Evolutionary conservation across 169 alveolate species (phyloP).

Genomic region (Eimeria necatrix): DNA sequence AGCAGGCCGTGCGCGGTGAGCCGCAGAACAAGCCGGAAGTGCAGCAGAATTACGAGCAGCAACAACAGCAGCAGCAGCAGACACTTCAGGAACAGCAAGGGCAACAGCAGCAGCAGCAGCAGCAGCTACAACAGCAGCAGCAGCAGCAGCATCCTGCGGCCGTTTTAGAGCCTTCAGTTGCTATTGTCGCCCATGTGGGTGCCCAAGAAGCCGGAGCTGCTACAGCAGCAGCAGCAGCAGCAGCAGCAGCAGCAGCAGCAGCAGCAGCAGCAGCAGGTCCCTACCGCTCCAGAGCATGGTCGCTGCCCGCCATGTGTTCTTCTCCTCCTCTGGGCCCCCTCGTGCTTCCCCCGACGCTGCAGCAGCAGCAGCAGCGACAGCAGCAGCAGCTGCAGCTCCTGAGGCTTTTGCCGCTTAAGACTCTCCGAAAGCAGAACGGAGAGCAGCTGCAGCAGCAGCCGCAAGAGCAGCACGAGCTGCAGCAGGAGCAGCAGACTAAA

Average conservation of each 20-base stretch:
- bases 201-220: background rate
- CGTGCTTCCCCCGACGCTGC: background rate
- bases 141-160: background rate
- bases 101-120: background rate
- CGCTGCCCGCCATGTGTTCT: no score
- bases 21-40: background rate
- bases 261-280: background rate
- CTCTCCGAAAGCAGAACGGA: background rate
- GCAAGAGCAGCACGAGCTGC: background rate
- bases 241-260: background rate
- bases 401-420: background rate
- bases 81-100: background rate
- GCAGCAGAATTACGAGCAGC: background rate
- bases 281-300: no score
- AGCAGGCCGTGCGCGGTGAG: background rate
- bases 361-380: background rate
- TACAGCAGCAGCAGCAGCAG: background rate
- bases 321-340: no score
- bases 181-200: background rate
- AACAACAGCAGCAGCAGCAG: background rate
- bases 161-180: background rate
- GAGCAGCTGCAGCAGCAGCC: background rate
- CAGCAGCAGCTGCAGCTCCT: background rate
- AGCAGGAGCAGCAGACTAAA: background rate
- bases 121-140: background rate